Base-by-base conservation (phyloP, 257 asterid genomes). In the Rubia yunnanensis region DNA sequence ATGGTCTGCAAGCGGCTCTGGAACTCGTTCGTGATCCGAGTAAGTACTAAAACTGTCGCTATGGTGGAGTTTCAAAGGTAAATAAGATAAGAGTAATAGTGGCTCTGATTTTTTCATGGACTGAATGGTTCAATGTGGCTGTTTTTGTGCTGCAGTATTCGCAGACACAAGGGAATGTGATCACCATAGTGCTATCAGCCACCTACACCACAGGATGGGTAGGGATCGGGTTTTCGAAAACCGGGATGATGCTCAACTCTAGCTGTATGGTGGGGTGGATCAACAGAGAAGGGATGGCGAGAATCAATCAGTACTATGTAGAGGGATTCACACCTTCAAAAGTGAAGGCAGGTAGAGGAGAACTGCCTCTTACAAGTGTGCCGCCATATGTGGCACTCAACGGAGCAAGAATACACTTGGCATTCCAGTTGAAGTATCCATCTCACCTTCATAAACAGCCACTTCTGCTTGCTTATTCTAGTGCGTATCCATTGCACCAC, bases 251-350 rank as follows among this genome's bases (percentile, higher is more conserved):
- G 98, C 76, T 92, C 1, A 89, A 87, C 30, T 77, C 97, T 2
- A 89, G 98, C 81, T 90, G 88, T 80, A 89, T 89, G 84, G 95
- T 78, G 35, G 99, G 96, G 62, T 92, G 96, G 99, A 69, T 92
- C 64, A 81, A 79, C 53, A 24, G 34, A 1, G 88, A 81, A 79
- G 97, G 97, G 23, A 78, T 66, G n/a, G 86, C 91, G 64, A 85
- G 85, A 71, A 84, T 89, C 60, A 84, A 80, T 63, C 96, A 92
- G 74, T 92, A 77, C 36, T 76, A 84, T 32, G 67, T 82, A 20
- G 78, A 84, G 74, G 97, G 97, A 34, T 82, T 78, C 77, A 89
- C 83, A 15, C 79, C 96, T 23, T 78, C 86, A 14, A 74, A 83
- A 54, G 72, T 89, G 74, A 87, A 83, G 36, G 73, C 89, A 0